Evolutionary conservation across 768 basidiomycete species (phyloP), one percentile per base, ranked within the genome.

Genomic region (Naematelia encephala): DNA sequence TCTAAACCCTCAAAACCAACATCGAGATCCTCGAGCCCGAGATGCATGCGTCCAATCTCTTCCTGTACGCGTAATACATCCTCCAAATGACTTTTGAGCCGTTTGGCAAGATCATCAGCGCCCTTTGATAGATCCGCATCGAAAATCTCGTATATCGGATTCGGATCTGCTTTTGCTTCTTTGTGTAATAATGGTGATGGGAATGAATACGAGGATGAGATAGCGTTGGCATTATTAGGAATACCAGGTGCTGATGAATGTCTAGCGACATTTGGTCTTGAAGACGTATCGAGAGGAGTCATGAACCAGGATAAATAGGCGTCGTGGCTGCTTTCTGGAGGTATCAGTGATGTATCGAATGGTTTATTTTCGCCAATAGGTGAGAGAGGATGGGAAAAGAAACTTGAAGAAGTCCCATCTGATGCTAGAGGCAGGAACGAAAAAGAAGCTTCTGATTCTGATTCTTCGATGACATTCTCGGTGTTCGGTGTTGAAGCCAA

Each of bases 21-120:
- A 1, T 53, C 51, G 25, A 64, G 25, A 3, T 52, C 44, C 34
- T 71, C 72, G 49, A 74, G 45, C 21, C 34, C 43, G 8, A 70
- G 27, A 64, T 74, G 72, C 68, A 74, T 67, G 28, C 51, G 44
- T 8, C 67, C 68, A 39, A 74, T 59, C 44, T 74, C 69, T 44
- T 69, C 66, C 48, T 74, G 72, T 5, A 65, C 68, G 53, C 56
- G 62, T 42, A 74, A 47, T 19, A 71, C 72, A 2, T 59, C 59
- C 14, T 71, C 72, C 30, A 74, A 45, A 56, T 74, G 70, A 5
- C 50, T 54, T 44, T 68, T 67, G 0, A 74, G 53, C 16, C 52
- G 45, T 43, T 57, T 56, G 5, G 64, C 65, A 66, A 74, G 69
- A 23, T 58, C 59, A 22, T 62, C 43, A 4, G 58, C 69, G 1